Percentiles rank a stretch among this genome's conserved stretches.
Evolutionary conservation across 169 alveolate genomes (phyloP).

Genomic region (Plasmodium vinckei): DNA sequence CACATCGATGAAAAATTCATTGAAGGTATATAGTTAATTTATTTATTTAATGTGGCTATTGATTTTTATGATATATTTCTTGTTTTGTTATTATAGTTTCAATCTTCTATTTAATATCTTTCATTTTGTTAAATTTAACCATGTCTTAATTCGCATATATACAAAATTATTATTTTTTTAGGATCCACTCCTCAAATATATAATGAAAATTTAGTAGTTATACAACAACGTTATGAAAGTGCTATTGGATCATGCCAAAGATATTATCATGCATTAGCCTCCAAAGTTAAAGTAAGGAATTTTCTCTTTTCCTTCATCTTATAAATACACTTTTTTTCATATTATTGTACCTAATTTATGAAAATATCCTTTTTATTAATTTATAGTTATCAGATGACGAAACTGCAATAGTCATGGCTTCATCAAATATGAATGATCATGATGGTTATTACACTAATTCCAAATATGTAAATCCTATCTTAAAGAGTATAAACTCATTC

Average conservation of each 20-base stretch:
- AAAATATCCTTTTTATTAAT: background rate
- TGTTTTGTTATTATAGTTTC: background rate
- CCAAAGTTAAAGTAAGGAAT: constrained; percentile 28
- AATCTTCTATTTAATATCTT: background rate
- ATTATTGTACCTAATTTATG: background rate
- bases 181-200: no score
- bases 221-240: constrained; percentile 58
- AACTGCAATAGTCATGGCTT: constrained; percentile 24
- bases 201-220: background rate
- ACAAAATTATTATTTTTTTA: no score
- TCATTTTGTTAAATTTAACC: no score
- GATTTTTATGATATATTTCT: background rate
- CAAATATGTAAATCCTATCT: constrained; percentile 26
- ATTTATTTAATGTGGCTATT: background rate
- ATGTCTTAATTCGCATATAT: no score
- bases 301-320: constrained; percentile 1
- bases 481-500: constrained; percentile 22
- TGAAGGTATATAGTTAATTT: constrained; percentile 23
- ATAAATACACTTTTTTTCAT: background rate
- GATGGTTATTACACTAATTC: background rate
- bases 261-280: constrained; percentile 50
- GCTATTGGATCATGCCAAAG: constrained; percentile 45
- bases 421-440: constrained; percentile 49
- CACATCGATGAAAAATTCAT: constrained; percentile 40
- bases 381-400: constrained; percentile 19